Percentiles rank a stretch among this genome's conserved stretches.
phyloP scores from a whole-genome alignment of 192 early-diverging fungal species.

The Gigaspora rosea region DNA sequence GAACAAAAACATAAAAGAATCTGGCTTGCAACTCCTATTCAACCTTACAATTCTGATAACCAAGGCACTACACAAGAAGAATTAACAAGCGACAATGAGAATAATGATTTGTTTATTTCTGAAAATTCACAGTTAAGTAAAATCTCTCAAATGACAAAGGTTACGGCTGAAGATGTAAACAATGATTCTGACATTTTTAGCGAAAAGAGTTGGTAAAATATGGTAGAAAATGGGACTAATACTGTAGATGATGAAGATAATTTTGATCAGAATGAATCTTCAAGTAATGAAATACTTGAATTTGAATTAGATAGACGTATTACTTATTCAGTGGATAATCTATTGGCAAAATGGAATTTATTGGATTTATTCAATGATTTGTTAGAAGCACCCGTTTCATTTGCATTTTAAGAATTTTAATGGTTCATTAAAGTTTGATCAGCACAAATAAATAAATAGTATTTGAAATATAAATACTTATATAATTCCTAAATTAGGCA shows the following conservation, averaged over 20 bases:
- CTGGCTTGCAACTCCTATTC: background rate
- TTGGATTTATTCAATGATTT: constrained; percentile 15
- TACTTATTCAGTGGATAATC: constrained; percentile 19
- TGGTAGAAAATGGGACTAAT: constrained; percentile 7
- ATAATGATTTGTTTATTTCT: background rate
- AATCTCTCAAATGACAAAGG: background rate
- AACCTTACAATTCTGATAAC: background rate
- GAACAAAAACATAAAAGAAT: constrained; percentile 17
- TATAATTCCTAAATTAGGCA: background rate
- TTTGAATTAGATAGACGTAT: constrained; percentile 1
- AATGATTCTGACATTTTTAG: constrained; percentile 6
- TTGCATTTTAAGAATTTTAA: no score
- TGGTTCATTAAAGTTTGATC: no score
- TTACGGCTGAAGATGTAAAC: background rate
- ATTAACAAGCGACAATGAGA: no score
- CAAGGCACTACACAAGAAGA: no score
- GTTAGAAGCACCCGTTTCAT: constrained; percentile 9
- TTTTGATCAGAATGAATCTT: background rate
- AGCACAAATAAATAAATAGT: no score
- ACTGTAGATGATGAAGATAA: constrained; percentile 11
- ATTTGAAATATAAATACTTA: no score
- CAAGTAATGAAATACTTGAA: background rate
- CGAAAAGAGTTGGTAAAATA: background rate
- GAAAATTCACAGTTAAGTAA: background rate
- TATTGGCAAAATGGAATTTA: constrained; percentile 26